Base-by-base conservation (phyloP, 129 eudicot genomes). In the Lonicera japonica region DNA sequence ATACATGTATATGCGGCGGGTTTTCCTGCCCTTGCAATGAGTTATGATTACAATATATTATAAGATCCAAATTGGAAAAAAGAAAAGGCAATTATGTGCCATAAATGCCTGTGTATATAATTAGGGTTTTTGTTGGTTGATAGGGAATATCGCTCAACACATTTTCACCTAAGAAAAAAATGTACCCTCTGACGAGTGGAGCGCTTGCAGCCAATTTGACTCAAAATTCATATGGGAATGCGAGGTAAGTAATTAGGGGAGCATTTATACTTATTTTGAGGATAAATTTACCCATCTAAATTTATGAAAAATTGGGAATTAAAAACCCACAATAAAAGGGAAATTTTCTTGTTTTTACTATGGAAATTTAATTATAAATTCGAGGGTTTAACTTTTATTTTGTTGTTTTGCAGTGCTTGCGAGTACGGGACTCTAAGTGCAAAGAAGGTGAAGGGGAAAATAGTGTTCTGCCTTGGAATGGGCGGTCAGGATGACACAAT, bases 141-240 rank as follows among this genome's bases (percentile, higher is more conserved):
- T 58, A 91, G 97, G 97, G 97, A 48, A 68, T 68, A 61, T 70
- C 94, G n/a, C 68, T 91, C 12, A 87, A 91, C 69, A 82, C 95
- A 45, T 91, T 74, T 69, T 39, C 74, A 16, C 71, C 85, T 0
- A 77, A 60, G 63, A 82, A 84, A 61, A 34, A 45, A 38, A 57
- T 79, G 83, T 84, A 74, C 58, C 83, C 90, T 45, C 43, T 91
- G 70, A 84, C 83, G 21, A 86, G 75, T 34, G 92, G 90, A 65
- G 66, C 70, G 5, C 77, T 17, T 21, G 97, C 95, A 65, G 75
- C 60, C 55, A 75, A 83, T 67, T 16, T n/a, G 18, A 73, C 51
- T 9, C 61, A 13, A 19, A 29, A 12, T 54, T 2, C 47, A 13
- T 77, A 60, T 55, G 61, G 76, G 72, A 85, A 83, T 68, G 72